Evolutionary conservation across 768 basidiomycete species (phyloP).

Genomic region (Phallus indusiatus): DNA sequence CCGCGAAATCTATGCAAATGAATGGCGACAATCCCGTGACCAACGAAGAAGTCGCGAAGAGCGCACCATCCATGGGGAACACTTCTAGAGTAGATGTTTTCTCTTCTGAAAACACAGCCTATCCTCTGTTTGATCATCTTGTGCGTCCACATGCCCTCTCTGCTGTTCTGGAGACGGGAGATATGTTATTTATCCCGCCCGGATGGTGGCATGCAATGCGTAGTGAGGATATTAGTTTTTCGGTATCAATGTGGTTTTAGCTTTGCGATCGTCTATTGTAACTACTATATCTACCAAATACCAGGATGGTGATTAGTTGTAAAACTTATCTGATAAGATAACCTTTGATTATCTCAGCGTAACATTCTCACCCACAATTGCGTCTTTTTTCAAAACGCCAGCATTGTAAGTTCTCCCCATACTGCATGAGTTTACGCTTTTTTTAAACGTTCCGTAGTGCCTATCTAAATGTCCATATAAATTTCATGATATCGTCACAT

Average conservation of each 20-base stretch:
- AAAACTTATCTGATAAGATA: too few relatives aligned
- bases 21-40: not conserved
- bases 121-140: slow-evolving; percentile 43
- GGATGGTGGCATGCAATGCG: slow-evolving; percentile 95
- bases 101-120: slow-evolving; percentile 18
- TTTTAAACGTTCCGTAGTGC: too few relatives aligned
- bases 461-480: too few relatives aligned
- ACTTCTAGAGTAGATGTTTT: slow-evolving; percentile 84
- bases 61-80: slow-evolving; percentile 59
- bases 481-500: too few relatives aligned
- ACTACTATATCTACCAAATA: too few relatives aligned
- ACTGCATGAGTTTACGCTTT: too few relatives aligned
- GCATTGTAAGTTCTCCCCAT: too few relatives aligned
- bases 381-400: too few relatives aligned
- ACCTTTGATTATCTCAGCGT: too few relatives aligned
- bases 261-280: too few relatives aligned
- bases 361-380: too few relatives aligned
- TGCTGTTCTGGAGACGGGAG: slow-evolving; percentile 67
- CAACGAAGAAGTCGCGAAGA: slow-evolving; percentile 13
- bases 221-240: slow-evolving; percentile 73
- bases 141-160: slow-evolving; percentile 54
- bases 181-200: slow-evolving; percentile 81
- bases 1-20: not conserved
- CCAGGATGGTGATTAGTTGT: too few relatives aligned
- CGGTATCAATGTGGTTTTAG: slow-evolving; percentile 89